Conservation (phyloP, 164 flowering plant genomes). For the Berberis vulgaris region DNA sequence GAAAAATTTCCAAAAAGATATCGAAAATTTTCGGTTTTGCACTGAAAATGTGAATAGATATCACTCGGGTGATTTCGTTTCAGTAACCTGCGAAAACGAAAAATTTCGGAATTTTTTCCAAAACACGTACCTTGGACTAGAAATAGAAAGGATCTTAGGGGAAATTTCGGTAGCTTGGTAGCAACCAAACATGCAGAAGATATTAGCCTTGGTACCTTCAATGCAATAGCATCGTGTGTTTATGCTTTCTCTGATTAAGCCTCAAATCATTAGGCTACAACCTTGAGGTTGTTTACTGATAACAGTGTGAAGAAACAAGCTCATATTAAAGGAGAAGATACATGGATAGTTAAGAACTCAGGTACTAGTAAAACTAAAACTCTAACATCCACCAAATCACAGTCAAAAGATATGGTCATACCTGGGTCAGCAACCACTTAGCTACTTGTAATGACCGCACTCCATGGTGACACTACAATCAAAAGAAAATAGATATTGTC, state of each 20-base stretch:
- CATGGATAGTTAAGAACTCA: neutral
- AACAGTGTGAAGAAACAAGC: neutral
- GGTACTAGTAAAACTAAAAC: neutral
- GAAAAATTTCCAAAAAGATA: too few relatives aligned
- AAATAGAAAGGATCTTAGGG: too few relatives aligned
- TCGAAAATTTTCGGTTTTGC: too few relatives aligned
- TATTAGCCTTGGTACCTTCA: too few relatives aligned
- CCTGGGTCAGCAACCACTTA: slow-evolving; percentile 88
- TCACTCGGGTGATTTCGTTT: too few relatives aligned
- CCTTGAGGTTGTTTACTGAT: neutral
- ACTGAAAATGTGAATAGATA: too few relatives aligned
- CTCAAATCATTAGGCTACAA: neutral
- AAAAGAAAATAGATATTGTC: neutral
- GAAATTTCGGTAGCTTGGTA: too few relatives aligned
- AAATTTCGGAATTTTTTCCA: too few relatives aligned
- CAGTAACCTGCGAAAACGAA: too few relatives aligned
- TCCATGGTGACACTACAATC: slow-evolving; percentile 87
- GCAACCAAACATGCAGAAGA: too few relatives aligned
- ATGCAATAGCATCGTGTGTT: too few relatives aligned
- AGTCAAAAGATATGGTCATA: slow-evolving; percentile 11
- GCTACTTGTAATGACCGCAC: slow-evolving; percentile 83
- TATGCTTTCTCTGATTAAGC: neutral
- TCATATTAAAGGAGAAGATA: neutral
- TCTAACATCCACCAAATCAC: neutral
- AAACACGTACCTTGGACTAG: too few relatives aligned